Evolutionary conservation across 225 moss, liverwort and hornwort species (phyloP).

Genomic region (Climacium dendroides): DNA sequence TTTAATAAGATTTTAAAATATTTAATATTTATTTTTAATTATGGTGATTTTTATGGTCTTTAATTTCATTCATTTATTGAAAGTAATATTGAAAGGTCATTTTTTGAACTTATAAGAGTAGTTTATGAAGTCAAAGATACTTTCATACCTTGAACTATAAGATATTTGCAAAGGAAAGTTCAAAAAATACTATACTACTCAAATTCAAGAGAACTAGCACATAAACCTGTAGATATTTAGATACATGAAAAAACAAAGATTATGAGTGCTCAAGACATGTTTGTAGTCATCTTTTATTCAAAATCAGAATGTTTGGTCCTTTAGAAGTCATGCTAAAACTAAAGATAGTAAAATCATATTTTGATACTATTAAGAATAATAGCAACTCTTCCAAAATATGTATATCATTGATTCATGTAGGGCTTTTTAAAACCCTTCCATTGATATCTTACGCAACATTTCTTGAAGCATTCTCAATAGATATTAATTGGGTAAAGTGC

Average conservation of each 20-base stretch:
- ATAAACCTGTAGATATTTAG: not conserved
- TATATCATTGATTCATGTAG: not conserved
- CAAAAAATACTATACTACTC: not conserved
- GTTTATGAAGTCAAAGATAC: not conserved
- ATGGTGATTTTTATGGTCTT: not conserved
- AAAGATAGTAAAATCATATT: too few relatives aligned
- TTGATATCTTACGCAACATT: not conserved
- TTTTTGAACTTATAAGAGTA: not conserved
- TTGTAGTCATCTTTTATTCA: fast-evolving
- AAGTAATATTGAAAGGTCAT: not conserved
- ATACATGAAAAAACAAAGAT: not conserved
- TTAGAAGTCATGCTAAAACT: too few relatives aligned
- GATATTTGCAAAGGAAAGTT: not conserved
- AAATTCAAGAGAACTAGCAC: not conserved
- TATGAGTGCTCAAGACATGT: not conserved
- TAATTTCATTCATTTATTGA: not conserved
- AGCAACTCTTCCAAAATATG: not conserved
- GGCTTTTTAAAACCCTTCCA: not conserved
- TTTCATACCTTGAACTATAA: not conserved
- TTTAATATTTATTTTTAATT: not conserved
- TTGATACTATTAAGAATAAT: not conserved
- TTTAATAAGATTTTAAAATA: too few relatives aligned
- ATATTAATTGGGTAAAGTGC: not conserved
- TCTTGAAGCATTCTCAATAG: not conserved
- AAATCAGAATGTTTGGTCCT: not conserved